Evolutionary conservation across 257 asterid genomes (phyloP), one percentile per base, ranked within the genome.

Genomic region (Euphrasia confusa): DNA sequence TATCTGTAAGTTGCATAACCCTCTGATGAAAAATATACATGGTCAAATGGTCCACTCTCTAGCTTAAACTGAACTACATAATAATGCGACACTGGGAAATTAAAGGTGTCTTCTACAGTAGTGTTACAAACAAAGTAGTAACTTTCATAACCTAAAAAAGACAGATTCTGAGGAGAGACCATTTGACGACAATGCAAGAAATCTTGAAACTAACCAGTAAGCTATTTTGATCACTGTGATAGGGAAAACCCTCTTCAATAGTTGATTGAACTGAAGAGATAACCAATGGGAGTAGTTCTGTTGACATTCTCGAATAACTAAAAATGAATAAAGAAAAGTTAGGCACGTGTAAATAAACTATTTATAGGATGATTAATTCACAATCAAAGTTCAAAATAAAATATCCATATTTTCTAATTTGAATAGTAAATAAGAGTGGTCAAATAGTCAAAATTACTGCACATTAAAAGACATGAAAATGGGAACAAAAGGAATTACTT

Each of bases 291-390:
- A 91, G 83, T 74, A 91, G 83, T 71, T 88, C 95, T 2, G 59
- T 60, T 12, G 96, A 84, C 98, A 91, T 91, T 80, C 98, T 81
- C 58, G 89, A 76, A 76, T 91, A 91, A 71, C 98, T 91, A 78
- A 64, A 26, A 73, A 72, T 44, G 44, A 68, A 44, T 54, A 32
- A 66, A 54, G 57, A 30, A 50, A 50, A 69, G 49, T 59, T 54
- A 69, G 35, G 68, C 71, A 61, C 49, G 45, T 62, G 55, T 67
- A 30, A 57, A 57, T 53, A 65, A n/a, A 42, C 44, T 54, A 54
- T 15, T 37, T 69, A 27, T 42, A 64, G 64, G 47, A 61, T 13
- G 47, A 24, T 44, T 35, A 54, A 49, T 52, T 54, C 58, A 65
- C 27, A 54, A 12, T 33, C 58, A 32, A 63, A 62, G 10, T 17